A percentile compares a stretch with the other conserved stretches of the same genome.
These are phyloP conservation scores for Dichotomocladium elegans DNA, from an alignment of 371 early-diverging fungal species.

Conservation along the genomic window DNA sequence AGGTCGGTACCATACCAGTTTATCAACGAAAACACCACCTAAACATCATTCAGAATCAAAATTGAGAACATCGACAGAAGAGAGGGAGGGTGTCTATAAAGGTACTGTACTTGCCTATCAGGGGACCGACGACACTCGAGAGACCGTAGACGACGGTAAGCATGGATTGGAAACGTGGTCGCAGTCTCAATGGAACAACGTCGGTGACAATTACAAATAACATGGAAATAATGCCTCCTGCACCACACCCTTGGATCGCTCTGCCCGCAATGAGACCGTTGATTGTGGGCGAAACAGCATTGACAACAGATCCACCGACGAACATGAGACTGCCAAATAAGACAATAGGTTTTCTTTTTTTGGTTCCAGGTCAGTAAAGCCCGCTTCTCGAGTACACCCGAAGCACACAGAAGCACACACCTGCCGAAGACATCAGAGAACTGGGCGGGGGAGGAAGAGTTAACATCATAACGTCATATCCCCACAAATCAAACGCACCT, in stretches of 20 bases:
- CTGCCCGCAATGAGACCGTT: slow-evolving; percentile 63
- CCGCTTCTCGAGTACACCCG: too few relatives aligned
- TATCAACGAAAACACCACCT: slow-evolving; percentile 69
- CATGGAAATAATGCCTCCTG: slow-evolving; percentile 64
- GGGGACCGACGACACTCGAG: slow-evolving; percentile 71
- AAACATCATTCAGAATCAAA: slow-evolving; percentile 29
- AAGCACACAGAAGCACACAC: background rate
- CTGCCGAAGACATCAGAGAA: slow-evolving; percentile 24
- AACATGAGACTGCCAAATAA: slow-evolving; percentile 47
- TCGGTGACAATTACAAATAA: slow-evolving; percentile 80
- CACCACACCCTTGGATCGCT: slow-evolving; percentile 70
- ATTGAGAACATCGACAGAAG: background rate
- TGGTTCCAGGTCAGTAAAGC: background rate
- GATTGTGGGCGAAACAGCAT: slow-evolving; percentile 52
- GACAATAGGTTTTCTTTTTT: slow-evolving; percentile 48
- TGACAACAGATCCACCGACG: slow-evolving; percentile 50
- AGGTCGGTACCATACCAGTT: slow-evolving; percentile 66
- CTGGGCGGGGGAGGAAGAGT: background rate
- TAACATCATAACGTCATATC: background rate
- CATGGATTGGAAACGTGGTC: slow-evolving; percentile 62
- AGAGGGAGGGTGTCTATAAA: slow-evolving; percentile 16
- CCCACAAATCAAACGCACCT: slow-evolving; percentile 20
- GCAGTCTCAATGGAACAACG: slow-evolving; percentile 56
- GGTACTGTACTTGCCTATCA: slow-evolving; percentile 34
- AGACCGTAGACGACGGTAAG: slow-evolving; percentile 64